Evolutionary conservation across 2,329 filamentous ascomycete genomes (phyloP).

Genomic region (Clarireedia sp.): DNA sequence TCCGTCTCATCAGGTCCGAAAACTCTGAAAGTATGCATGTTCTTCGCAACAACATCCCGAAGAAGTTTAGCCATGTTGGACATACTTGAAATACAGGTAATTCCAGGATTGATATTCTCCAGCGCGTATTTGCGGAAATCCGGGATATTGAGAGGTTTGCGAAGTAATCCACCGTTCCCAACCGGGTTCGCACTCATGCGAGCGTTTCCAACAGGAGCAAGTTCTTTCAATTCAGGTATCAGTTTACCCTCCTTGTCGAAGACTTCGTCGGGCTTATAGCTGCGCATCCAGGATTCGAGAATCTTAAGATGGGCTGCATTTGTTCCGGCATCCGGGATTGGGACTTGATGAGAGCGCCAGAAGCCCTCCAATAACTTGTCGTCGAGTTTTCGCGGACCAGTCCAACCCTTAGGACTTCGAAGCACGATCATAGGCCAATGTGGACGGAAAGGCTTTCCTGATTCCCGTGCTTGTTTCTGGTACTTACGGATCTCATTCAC

Average conservation of each 20-base stretch:
- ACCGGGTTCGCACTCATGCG: constrained; percentile 75
- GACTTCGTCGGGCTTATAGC: constrained; percentile 65
- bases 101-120: constrained; percentile 52
- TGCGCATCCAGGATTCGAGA: constrained; percentile 70
- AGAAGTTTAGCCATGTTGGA: constrained; percentile 59
- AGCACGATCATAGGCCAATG: constrained; percentile 75
- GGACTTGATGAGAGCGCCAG: constrained; percentile 73
- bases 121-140: constrained; percentile 63
- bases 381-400: constrained; percentile 62
- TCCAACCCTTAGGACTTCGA: constrained; percentile 74
- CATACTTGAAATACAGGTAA: constrained; percentile 56
- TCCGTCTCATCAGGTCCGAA: constrained; percentile 77
- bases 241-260: constrained; percentile 59
- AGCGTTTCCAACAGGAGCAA: constrained; percentile 56
- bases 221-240: constrained; percentile 50
- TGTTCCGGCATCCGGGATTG: constrained; percentile 59
- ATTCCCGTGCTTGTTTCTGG: constrained; percentile 65
- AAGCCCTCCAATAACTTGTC: constrained; percentile 66
- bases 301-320: constrained; percentile 59
- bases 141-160: constrained; percentile 60
- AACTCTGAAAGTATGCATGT: constrained; percentile 62
- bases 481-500: constrained; percentile 59
- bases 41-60: constrained; percentile 57
- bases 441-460: constrained; percentile 60
- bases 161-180: constrained; percentile 61